Conservation (phyloP, 2,329 filamentous ascomycete species). For the Fusarium graminum region DNA sequence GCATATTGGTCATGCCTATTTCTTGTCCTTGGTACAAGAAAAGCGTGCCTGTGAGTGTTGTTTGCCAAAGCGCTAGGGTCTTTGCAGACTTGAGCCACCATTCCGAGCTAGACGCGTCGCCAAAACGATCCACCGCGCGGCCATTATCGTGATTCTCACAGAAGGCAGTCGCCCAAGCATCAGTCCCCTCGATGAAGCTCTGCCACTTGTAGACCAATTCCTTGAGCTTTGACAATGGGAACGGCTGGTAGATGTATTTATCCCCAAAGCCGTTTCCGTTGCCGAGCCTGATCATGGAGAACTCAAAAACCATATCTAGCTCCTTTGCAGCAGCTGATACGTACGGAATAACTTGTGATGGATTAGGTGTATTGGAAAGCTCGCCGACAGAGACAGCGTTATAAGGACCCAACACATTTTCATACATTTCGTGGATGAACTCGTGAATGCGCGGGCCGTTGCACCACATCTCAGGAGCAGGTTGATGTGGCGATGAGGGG, state of each 20-base stretch:
- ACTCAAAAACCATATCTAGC: conserved; percentile 73
- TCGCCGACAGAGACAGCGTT: conserved; percentile 73
- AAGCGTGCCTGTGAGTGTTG: conserved; percentile 65
- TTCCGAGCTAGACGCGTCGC: conserved; percentile 59
- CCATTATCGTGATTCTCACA: conserved; percentile 75
- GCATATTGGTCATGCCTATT: conserved; percentile 71
- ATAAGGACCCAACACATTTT: conserved; percentile 65
- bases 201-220: conserved; percentile 62
- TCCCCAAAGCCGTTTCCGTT: conserved; percentile 60
- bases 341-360: conserved; percentile 66
- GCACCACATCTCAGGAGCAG: conserved; percentile 65
- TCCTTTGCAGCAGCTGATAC: conserved; percentile 66
- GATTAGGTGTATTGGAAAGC: conserved; percentile 67
- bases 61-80: conserved; percentile 65
- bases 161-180: conserved; percentile 71
- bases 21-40: conserved; percentile 73
- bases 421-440: conserved; percentile 70
- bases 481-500: conserved; percentile 55
- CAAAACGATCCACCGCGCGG: conserved; percentile 68
- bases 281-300: conserved; percentile 68
- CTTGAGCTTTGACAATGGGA: conserved; percentile 60
- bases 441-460: conserved; percentile 74
- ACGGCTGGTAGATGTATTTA: conserved; percentile 65
- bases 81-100: conserved; percentile 62
- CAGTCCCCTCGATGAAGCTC: conserved; percentile 61